These are phyloP conservation scores for Hypoxylon sp. DNA, from an alignment of 2,329 filamentous ascomycete species.

Conservation along the genomic window DNA sequence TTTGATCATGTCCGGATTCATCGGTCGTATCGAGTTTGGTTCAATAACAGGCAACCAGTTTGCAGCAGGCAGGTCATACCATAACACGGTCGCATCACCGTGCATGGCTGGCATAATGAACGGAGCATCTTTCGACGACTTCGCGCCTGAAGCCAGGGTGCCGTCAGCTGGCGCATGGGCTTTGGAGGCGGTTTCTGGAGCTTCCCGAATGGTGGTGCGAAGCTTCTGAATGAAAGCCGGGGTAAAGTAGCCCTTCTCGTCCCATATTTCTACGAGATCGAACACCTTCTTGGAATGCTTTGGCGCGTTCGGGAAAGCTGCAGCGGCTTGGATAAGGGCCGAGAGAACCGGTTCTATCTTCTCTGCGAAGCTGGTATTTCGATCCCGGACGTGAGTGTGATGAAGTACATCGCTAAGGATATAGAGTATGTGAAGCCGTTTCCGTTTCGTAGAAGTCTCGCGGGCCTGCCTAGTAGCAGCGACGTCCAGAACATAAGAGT, in stretches of 20 bases:
- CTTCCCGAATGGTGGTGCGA: slow-evolving; percentile 65
- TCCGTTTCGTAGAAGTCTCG: slow-evolving; percentile 71
- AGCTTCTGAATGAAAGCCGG: slow-evolving; percentile 67
- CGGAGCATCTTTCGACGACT: slow-evolving; percentile 67
- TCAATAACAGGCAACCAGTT: slow-evolving; percentile 84
- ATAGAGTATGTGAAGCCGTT: slow-evolving; percentile 80
- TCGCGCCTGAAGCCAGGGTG: slow-evolving; percentile 42
- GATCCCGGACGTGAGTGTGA: slow-evolving; percentile 68
- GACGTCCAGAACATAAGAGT: slow-evolving; percentile 60
- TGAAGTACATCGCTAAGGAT: slow-evolving; percentile 83
- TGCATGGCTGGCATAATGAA: slow-evolving; percentile 81
- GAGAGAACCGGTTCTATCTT: slow-evolving; percentile 70
- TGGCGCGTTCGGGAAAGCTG: slow-evolving; percentile 69
- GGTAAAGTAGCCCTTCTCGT: slow-evolving; percentile 72
- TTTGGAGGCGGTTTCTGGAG: slow-evolving; percentile 43
- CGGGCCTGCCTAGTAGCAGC: slow-evolving; percentile 52
- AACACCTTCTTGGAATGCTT: slow-evolving; percentile 75
- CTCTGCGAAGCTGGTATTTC: slow-evolving; percentile 63
- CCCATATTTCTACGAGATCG: slow-evolving; percentile 76
- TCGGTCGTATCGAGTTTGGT: slow-evolving; percentile 79
- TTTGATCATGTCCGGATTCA: slow-evolving; percentile 76
- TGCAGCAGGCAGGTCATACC: slow-evolving; percentile 84
- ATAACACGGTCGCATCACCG: slow-evolving; percentile 78
- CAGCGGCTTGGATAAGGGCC: slow-evolving; percentile 69
- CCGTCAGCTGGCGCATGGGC: slow-evolving; percentile 44